Base-by-base conservation (phyloP, 1,284 basidiomycete species). In the Cryptococcus hybrid region DNA sequence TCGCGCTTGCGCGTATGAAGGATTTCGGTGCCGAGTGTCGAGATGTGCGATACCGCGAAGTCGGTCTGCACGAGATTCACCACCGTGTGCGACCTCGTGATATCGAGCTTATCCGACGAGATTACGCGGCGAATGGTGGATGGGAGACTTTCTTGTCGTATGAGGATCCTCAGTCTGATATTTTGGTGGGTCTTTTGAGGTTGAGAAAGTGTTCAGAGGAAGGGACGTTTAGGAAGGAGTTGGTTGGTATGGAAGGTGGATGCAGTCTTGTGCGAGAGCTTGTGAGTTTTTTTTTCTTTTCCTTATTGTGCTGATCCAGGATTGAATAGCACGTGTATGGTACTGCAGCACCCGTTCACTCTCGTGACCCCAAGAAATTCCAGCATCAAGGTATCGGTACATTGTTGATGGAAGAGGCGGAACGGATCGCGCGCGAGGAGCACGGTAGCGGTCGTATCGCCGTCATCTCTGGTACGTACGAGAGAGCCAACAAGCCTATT, bases 111-210 rank as follows among this genome's bases (percentile, higher is more conserved):
- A 85, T 99, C 40, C 86, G 96, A 54, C 84, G 96, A 51, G 96
- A 99, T 78, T 99, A 99, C 78, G 83, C 89, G 2, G 96, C 96
- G 35, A 99, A 99, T 69, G 95, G 92, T 3, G 91, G 95, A 24
- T 99, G 96, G 96, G 96, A 99, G 80, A 98, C 95, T 0, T 99
- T 99, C 84, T 81, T 99, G 13, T 94, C 93, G 18, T 99, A 99
- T 75, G 96, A 99, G 80, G 96, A 99, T 77, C 94, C 95, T 3
- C 91, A 93, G 75, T 86, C 86, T 60, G 96, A 99, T 71, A 99
- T 99, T 71, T 86, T 99, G 51, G 88, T 99, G 58, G 96, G 96
- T 9, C 80, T 99, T 34, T 82, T 99, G 51, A 86, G 96, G 15
- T 79, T 99, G 69, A 84, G 96, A 54, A 97, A 96, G 77, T 99